Conservation (phyloP, 257 asterid genomes). For the Echium plantagineum region DNA sequence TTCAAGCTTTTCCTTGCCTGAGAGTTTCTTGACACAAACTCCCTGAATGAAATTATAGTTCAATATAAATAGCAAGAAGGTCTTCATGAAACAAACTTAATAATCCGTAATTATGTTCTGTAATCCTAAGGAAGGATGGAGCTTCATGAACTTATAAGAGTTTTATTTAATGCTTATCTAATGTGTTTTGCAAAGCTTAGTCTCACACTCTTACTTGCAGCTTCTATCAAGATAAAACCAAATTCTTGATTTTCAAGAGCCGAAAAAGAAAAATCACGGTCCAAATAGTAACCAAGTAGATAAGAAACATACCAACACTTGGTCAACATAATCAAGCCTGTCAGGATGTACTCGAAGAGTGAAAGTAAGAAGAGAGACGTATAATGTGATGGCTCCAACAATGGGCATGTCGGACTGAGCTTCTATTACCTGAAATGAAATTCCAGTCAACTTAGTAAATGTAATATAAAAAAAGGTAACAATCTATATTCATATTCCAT, state of each 20-base stretch:
- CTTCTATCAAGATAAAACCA: neutral
- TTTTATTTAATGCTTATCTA: neutral
- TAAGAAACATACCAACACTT: constrained; percentile 67
- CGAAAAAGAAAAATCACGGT: neutral
- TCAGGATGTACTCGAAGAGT: constrained; percentile 97
- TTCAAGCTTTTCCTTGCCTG: constrained; percentile 80
- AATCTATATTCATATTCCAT: neutral
- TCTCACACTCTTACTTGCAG: neutral
- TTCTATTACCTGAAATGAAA: constrained; percentile 70
- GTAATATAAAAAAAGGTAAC: neutral
- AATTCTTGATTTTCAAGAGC: neutral
- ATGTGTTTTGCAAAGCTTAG: neutral
- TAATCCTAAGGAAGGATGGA: neutral
- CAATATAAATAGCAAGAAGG: constrained; percentile 13
- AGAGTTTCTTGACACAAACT: constrained; percentile 80
- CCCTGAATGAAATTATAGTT: constrained; percentile 36
- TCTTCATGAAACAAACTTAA: constrained; percentile 10
- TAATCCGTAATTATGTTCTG: neutral
- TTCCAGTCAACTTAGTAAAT: constrained; percentile 5
- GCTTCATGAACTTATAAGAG: neutral
- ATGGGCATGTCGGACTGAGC: constrained; percentile 93
- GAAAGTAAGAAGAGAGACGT: constrained; percentile 86
- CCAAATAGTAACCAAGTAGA: constrained; percentile 4
- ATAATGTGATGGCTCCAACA: constrained; percentile 83
- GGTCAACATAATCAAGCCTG: constrained; percentile 95